These are phyloP conservation scores for Blastobotrys americana DNA, from an alignment of 805 yeast genomes.

Conservation along the genomic window DNA sequence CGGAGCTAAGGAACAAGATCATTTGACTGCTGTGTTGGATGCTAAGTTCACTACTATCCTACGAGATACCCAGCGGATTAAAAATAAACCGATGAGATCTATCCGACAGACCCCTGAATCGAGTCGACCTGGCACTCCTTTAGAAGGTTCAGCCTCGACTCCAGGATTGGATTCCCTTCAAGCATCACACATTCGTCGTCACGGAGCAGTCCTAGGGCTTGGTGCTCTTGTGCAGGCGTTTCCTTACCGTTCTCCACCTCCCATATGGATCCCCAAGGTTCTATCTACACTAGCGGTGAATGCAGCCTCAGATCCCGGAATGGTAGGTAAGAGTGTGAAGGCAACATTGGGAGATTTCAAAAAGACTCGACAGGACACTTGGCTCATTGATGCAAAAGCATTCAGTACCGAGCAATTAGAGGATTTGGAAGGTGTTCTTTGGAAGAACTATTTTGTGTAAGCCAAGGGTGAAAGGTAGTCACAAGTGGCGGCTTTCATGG, in stretches of 20 bases:
- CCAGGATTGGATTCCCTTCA: slow-evolving; percentile 19
- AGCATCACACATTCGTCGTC: slow-evolving; percentile 43
- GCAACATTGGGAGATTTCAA: slow-evolving; percentile 75
- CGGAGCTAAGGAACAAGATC: slow-evolving; percentile 37
- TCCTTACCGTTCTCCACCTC: slow-evolving; percentile 88
- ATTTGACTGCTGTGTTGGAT: slow-evolving; percentile 36
- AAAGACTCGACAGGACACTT: slow-evolving; percentile 87
- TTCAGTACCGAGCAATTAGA: slow-evolving; percentile 76
- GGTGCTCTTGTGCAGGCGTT: slow-evolving; percentile 86
- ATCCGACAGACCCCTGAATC: too few species aligned
- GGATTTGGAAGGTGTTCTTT: slow-evolving; percentile 87
- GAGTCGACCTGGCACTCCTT: neutral
- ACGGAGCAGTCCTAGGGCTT: slow-evolving; percentile 81
- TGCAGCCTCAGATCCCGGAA: slow-evolving; percentile 66
- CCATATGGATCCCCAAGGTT: slow-evolving; percentile 76
- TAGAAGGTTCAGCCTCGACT: slow-evolving; percentile 7
- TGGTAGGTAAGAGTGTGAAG: slow-evolving; percentile 78
- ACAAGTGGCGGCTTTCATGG: too few species aligned
- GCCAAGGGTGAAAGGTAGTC: too few species aligned
- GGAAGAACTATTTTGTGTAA: slow-evolving; percentile 85
- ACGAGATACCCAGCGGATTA: slow-evolving; percentile 28
- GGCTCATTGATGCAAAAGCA: slow-evolving; percentile 79
- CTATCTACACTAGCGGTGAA: slow-evolving; percentile 62
- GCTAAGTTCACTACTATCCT: slow-evolving; percentile 40
- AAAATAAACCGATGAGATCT: slow-evolving; percentile 21